phyloP scores from a whole-genome alignment of 177 flowering plant genomes.

The Telopea speciosissima region DNA sequence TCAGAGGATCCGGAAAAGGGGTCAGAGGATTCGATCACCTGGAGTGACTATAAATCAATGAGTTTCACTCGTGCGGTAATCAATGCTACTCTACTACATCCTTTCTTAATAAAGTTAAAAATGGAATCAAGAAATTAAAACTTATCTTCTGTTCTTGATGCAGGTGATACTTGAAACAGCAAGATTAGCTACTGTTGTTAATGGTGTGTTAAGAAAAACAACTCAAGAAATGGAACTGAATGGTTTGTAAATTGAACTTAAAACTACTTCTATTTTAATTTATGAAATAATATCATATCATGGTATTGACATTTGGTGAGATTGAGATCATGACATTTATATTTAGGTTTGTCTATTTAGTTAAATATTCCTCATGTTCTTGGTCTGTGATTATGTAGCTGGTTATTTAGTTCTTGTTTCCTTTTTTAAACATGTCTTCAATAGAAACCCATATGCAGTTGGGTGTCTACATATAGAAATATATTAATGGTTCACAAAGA shows the following conservation, averaged over 20 bases:
- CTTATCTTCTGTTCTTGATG: constrained; percentile 5
- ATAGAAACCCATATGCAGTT: background rate
- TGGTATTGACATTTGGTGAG: background rate
- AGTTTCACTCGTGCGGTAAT: constrained; percentile 82
- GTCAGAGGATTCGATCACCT: constrained; percentile 52
- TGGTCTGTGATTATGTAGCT: background rate
- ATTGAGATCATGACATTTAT: background rate
- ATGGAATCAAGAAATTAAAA: background rate
- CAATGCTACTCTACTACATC: background rate
- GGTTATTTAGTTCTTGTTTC: background rate
- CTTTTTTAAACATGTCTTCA: background rate
- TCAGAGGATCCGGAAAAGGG: constrained; percentile 55
- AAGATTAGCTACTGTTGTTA: constrained; percentile 55
- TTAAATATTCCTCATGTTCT: background rate
- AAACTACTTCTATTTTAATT: background rate
- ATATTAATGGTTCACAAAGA: background rate
- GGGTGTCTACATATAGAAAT: background rate
- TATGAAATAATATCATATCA: background rate
- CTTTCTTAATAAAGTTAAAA: background rate
- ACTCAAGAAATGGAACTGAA: constrained; percentile 47
- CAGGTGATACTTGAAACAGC: constrained; percentile 59
- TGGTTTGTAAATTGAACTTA: constrained; percentile 20
- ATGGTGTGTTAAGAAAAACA: constrained; percentile 58
- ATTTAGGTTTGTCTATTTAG: background rate
- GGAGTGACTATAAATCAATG: constrained; percentile 80